Base-by-base conservation (phyloP, 164 flowering plant species). In the Kingdonia uniflora region DNA sequence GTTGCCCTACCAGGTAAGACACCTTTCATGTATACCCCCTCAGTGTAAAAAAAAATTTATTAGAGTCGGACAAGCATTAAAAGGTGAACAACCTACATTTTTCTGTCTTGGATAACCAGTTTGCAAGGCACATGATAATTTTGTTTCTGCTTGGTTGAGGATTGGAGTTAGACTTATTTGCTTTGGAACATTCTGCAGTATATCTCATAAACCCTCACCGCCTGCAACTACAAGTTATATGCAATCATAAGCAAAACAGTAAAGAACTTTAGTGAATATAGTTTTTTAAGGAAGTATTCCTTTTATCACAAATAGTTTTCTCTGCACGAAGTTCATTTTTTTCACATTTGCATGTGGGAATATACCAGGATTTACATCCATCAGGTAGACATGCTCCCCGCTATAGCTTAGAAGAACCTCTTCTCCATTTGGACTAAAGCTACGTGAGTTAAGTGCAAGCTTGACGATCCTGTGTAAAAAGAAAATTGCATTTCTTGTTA, bases 361-460 rank as follows among this genome's bases (percentile, higher is more conserved):
- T n/a, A n/a, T 79, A 84, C 96, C 82, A 61, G 52, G 58, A 65
- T 81, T 74, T 26, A 71, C 74, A 75, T 85, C 82, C 95, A 92
- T 85, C 14, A 92, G 65, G 65, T 92, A 92, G 20, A 80, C 87
- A 74, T 92, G 95, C 70, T 92, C 98, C 24, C 85, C 91, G 54
- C 96, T 84, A 60, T 92, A 92, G 61, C 81, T 92, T 38, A 92
- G 79, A 2, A 92, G 87, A 64, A 92, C 79, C 63, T 92, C 98
- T 70, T 87, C 94, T 13, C 94, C 87, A 70, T 71, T 71, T 39
- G 98, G 96, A 65, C 96, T 84, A 62, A 92, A 42, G 98, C 66
- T 55, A 85, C 96, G 76, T 92, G 98, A 59, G 96, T 92, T 12
- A 87, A 74, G 60, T 87, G 90, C 78, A 84, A 69, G 64, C 76